Base-by-base conservation (phyloP, 768 basidiomycete genomes). In the Baorangia bicolor region DNA sequence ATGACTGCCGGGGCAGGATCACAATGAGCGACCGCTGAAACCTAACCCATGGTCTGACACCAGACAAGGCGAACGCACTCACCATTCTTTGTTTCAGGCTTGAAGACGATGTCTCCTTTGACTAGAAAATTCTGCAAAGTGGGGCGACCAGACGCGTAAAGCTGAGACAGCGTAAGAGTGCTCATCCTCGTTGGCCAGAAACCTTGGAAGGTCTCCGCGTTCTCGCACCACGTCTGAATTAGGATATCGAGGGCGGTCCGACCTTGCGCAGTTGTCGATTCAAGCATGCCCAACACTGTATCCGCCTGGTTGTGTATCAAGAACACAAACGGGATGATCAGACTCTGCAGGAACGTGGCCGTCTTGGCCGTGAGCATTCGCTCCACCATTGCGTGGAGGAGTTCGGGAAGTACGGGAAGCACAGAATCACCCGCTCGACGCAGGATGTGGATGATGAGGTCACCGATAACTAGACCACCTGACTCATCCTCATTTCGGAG, bases 201-300 rank as follows among this genome's bases (percentile, higher is more conserved):
- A 30, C 97, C 95, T 66, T 94, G 92, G 80, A 98, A 91, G 5
- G 88, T 92, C 71, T 93, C 90, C 13, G 88, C 87, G 64, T 94
- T 95, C 69, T 99, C 96, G 65, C 90, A 92, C 96, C 95, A 98
- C 0, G 90, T 87, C 52, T 87, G 83, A 27, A 98, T 80, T n/a
- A 99, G 78, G 44, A 98, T 81, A 57, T 94, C 87, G n/a, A 98
- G 79, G 0, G 83, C 92, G 0, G 81, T 79, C 28, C 84, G 80
- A 21, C 80, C 84, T 42, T 82, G 75, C 11, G 87, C 76, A 13
- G 72, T 75, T 59, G 83, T 86, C 12, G 81, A 75, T 62, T 95
- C 92, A 21, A 98, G 77, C 28, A 97, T 78, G 13, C 79, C 75
- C 18, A 98, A 76, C 2, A 94, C 87, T 0, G 85, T 84, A 59